A percentile compares a stretch with the other conserved stretches of the same genome.
Evolutionary conservation across 345 rosid genomes (phyloP).

Genomic region (Fremontodendron californicum): DNA sequence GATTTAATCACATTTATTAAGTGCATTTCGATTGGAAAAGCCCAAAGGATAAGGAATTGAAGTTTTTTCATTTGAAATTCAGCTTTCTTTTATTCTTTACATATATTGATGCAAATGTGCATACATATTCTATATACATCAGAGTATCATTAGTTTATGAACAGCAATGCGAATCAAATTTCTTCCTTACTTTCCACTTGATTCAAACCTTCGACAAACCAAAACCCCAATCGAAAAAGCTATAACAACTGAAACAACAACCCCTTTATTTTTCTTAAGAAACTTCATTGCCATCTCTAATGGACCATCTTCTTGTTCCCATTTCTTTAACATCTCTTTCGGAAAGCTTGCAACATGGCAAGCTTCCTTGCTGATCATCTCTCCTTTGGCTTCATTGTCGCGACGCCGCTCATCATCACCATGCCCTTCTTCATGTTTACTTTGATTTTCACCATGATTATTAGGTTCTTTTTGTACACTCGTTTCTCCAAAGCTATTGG

Average conservation of each 20-base stretch:
- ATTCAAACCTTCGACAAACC: conserved; percentile 5
- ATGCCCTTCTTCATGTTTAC: neutral
- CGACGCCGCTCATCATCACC: neutral
- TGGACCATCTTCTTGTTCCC: conserved; percentile 3
- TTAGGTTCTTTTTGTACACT: too few species aligned
- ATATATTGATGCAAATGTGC: neutral
- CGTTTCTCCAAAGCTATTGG: neutral
- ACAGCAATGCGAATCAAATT: neutral
- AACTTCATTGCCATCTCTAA: conserved; percentile 11
- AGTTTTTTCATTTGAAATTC: neutral
- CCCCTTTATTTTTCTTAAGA: conserved; percentile 4
- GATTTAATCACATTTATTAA: neutral
- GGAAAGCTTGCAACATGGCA: neutral
- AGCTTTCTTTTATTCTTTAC: neutral
- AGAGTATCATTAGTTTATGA: neutral
- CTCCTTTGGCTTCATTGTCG: neutral
- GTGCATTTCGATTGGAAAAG: neutral
- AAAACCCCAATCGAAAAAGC: neutral
- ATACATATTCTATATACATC: neutral
- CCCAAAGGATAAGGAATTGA: neutral
- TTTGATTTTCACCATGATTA: neutral
- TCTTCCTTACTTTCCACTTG: neutral
- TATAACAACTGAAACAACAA: neutral
- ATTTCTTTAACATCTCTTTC: neutral
- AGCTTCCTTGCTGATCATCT: neutral